These are phyloP conservation scores for Rhynchosporium graminicola DNA, from an alignment of 2,329 filamentous ascomycete species.

Conservation along the genomic window DNA sequence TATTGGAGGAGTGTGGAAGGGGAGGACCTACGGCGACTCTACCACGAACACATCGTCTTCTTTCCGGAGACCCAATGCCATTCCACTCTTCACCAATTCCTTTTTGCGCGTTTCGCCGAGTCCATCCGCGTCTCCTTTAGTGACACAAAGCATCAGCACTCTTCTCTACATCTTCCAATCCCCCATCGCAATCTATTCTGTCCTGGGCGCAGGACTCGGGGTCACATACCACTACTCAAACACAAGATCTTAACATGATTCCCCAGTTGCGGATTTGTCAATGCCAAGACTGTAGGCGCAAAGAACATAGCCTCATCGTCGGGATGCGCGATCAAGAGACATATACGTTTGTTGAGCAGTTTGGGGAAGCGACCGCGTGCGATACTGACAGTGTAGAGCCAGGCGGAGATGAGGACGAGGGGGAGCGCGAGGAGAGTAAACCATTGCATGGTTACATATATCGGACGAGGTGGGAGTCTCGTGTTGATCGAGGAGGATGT, in stretches of 20 bases:
- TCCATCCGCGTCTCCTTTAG: conserved; percentile 79
- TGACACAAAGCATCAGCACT: conserved; percentile 26
- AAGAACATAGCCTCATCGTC: conserved; percentile 99
- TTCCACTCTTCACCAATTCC: conserved; percentile 80
- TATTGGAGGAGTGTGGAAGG: not conserved
- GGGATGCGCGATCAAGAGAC: conserved; percentile 91
- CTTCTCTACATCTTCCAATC: not conserved
- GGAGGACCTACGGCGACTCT: conserved; percentile 63
- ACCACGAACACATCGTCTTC: conserved; percentile 84
- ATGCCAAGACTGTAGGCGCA: conserved; percentile 80
- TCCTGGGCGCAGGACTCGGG: not conserved
- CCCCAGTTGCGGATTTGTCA: conserved; percentile 75
- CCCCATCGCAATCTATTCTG: not conserved
- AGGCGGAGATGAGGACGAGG: conserved; percentile 44
- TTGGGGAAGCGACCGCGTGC: conserved; percentile 58
- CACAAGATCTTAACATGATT: conserved; percentile 96
- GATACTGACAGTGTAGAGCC: conserved; percentile 42
- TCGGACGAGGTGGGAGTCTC: not conserved
- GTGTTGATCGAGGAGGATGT: not conserved
- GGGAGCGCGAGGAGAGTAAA: conserved; percentile 39
- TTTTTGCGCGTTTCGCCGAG: conserved; percentile 79
- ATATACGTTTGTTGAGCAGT: conserved; percentile 81
- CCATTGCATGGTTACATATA: conserved; percentile 35
- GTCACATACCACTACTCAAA: conserved; percentile 71
- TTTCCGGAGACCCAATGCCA: conserved; percentile 71